Evolutionary conservation across 768 basidiomycete species (phyloP).

Genomic region (Zangia roseola): DNA sequence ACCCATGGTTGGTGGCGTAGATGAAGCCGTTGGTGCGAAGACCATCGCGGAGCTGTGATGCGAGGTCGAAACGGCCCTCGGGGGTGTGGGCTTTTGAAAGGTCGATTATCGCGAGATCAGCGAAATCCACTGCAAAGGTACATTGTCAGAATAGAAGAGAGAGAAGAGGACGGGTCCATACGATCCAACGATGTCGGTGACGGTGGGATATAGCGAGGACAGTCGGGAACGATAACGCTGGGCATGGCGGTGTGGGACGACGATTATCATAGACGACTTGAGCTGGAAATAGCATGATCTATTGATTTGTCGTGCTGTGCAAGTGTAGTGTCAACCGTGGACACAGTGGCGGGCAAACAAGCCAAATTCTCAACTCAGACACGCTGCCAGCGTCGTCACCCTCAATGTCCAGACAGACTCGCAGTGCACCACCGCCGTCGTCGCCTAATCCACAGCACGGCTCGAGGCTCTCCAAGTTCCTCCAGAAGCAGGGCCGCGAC

Average conservation of each 20-base stretch:
- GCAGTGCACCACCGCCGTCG: slow-evolving; percentile 42
- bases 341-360: slow-evolving; percentile 23
- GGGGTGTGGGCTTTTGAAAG: slow-evolving; percentile 40
- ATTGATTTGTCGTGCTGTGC: slow-evolving; percentile 9
- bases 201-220: slow-evolving; percentile 35
- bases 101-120: slow-evolving; percentile 53
- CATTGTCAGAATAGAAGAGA: neutral
- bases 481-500: slow-evolving; percentile 64
- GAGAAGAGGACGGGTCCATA: slow-evolving; percentile 18
- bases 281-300: too few relatives aligned
- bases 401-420: slow-evolving; percentile 48
- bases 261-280: too few relatives aligned
- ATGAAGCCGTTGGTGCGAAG: slow-evolving; percentile 43
- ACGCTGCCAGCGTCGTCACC: slow-evolving; percentile 11
- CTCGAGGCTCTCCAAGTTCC: slow-evolving; percentile 65
- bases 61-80: slow-evolving; percentile 42
- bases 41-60: slow-evolving; percentile 43
- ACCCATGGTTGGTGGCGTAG: slow-evolving; percentile 39
- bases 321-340: slow-evolving; percentile 1
- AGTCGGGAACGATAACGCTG: slow-evolving; percentile 28
- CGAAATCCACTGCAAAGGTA: slow-evolving; percentile 43
- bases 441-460: slow-evolving; percentile 41
- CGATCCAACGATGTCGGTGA: slow-evolving; percentile 33
- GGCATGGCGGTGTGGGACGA: slow-evolving; percentile 26
- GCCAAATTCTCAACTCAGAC: slow-evolving; percentile 24